A percentile compares a stretch with the other conserved stretches of the same genome.
Evolutionary conservation across 2,329 filamentous ascomycete species (phyloP).

Genomic region (Thielaviopsis ethacetica): DNA sequence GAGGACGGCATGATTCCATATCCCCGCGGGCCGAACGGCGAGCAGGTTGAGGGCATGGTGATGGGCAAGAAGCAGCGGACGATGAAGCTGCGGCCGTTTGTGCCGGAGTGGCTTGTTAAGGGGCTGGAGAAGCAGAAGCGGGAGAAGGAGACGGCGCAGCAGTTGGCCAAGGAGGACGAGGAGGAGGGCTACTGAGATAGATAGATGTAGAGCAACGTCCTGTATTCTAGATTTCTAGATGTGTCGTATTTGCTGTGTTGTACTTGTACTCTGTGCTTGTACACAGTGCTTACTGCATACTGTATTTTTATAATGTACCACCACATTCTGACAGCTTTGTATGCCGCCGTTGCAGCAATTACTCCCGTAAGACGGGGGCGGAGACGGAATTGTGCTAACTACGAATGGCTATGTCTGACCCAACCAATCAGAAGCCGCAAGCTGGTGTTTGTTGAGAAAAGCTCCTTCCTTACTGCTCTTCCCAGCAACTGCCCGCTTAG

Average conservation of each 20-base stretch:
- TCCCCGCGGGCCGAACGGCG: slow-evolving; percentile 43
- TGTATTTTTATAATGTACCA: no score
- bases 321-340: no score
- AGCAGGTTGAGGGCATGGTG: slow-evolving; percentile 45
- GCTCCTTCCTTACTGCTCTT: no score
- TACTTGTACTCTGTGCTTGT: no score
- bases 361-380: not conserved
- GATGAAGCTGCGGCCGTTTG: slow-evolving; percentile 58
- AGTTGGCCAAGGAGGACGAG: not conserved
- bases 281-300: no score
- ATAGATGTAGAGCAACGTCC: no score
- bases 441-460: not conserved
- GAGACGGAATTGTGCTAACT: not conserved
- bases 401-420: not conserved
- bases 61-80: slow-evolving; percentile 20
- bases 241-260: no score
- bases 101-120: slow-evolving; percentile 56
- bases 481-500: no score
- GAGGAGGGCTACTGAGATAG: not conserved
- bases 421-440: not conserved
- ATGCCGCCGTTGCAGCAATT: not conserved
- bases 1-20: slow-evolving; percentile 38
- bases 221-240: no score
- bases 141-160: not conserved
- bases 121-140: slow-evolving; percentile 19